Base-by-base conservation (phyloP, 2,329 filamentous ascomycete species). In the Escovopsis sp. region DNA sequence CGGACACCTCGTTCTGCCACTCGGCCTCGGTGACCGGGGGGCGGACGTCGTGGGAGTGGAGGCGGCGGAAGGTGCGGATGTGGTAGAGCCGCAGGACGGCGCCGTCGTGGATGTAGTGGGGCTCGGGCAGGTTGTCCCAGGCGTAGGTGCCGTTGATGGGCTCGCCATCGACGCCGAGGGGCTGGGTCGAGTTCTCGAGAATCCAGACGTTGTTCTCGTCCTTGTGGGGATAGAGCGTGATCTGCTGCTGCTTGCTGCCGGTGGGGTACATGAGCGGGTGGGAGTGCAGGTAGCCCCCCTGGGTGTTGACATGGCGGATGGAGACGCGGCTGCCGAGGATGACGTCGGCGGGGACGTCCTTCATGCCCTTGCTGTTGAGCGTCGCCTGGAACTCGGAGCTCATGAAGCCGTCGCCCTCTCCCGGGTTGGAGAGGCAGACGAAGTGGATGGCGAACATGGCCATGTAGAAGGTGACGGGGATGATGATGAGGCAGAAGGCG, bases 401-500 rank as follows among this genome's bases (percentile, higher is more conserved):
- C 90, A 98, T 98, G 67, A 98, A 98, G 37, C 90, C 90, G 58
- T 98, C 90, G 36, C 90, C 90, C 35, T 98, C 90, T 40, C 90
- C 90, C 19, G 90, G 90, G 61, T 98, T 98, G 40, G 79, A 73
- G 29, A 98, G 71, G 65, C 84, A 92, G 46, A 87, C 47, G 61
- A 98, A 98, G 66, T 98, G 90, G 49, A 98, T 92, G 35, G 75
- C 87, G 52, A 98, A 98, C 83, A 96, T 94, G 51, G 74, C 79
- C 68, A 94, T 79, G 65, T 98, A 98, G 62, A 98, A 94, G 26
- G 75, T 76, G 18, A 81, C 46, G 6, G 90, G 90, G 45, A 98
- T 83, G 46, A 93, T 66, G 45, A 98, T 86, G 36, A 98, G 68
- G 56, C 85, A 94, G 66, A 96, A 93, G 31, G 77, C 66, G 45